Evolutionary conservation across 192 early-diverging fungal species (phyloP).

Genomic region (Physocladia obscura): DNA sequence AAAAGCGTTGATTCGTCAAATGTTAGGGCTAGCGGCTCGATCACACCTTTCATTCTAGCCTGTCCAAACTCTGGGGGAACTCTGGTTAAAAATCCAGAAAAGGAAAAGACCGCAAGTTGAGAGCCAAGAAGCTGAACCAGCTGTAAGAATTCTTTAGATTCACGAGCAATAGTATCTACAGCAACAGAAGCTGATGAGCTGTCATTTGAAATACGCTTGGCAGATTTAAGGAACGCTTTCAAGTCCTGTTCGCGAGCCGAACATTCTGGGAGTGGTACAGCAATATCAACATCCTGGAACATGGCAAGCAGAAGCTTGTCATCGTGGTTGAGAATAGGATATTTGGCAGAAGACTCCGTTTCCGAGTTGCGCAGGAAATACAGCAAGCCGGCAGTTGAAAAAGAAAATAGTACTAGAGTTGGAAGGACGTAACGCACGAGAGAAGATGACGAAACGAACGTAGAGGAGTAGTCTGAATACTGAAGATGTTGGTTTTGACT

Average conservation of each 20-base stretch:
- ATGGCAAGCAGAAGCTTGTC: background rate
- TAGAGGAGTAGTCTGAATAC: too few relatives aligned
- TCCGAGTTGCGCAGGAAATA: background rate
- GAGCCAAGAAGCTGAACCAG: background rate
- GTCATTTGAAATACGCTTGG: background rate
- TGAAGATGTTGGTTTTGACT: background rate
- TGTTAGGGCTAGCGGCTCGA: background rate
- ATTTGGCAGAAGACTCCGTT: background rate
- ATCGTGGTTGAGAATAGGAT: background rate
- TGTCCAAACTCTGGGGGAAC: too few relatives aligned
- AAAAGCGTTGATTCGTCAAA: background rate
- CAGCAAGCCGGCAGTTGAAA: background rate
- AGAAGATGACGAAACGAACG: too few relatives aligned
- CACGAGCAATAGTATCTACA: background rate
- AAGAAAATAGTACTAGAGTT: background rate
- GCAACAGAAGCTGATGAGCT: background rate
- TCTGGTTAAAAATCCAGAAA: too few relatives aligned
- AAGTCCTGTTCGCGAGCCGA: background rate
- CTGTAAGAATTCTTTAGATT: background rate
- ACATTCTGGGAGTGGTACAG: too few relatives aligned
- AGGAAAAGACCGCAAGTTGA: background rate
- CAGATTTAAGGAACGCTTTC: background rate
- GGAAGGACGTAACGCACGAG: background rate
- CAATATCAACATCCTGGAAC: background rate
- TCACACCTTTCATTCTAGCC: too few relatives aligned